Conservation (phyloP, 306 rosid species). For the Sindora glabra region DNA sequence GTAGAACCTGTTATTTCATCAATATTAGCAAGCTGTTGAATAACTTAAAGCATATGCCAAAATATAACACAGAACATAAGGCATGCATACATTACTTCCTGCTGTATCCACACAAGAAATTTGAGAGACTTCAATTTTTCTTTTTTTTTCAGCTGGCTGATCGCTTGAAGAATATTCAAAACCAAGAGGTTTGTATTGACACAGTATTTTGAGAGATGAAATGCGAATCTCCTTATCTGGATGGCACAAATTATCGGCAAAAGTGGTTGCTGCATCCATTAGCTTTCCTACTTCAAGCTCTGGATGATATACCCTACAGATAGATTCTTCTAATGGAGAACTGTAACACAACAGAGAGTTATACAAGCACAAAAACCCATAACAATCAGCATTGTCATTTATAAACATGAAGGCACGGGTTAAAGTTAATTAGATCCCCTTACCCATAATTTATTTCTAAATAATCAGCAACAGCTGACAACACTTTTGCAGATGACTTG, state of each 20-base stretch:
- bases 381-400: too few relatives aligned
- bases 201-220: conserved; percentile 68
- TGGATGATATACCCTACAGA: conserved; percentile 34
- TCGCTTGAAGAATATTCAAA: conserved; percentile 32
- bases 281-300: conserved; percentile 37
- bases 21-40: conserved; percentile 7
- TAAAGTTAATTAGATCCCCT: conserved; percentile 16
- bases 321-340: conserved; percentile 36
- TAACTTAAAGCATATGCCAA: conserved; percentile 5
- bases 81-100: conserved; percentile 47
- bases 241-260: conserved; percentile 63
- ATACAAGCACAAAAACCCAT: conserved; percentile 3
- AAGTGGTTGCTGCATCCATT: conserved; percentile 32
- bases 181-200: conserved; percentile 40
- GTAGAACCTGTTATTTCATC: conserved; percentile 56
- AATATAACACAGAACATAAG: conserved; percentile 1
- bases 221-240: conserved; percentile 56
- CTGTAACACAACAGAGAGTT: conserved; percentile 27
- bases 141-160: conserved; percentile 41
- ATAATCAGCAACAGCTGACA: conserved; percentile 73
- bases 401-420: too few relatives aligned
- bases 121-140: conserved; percentile 43
- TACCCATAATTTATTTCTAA: conserved; percentile 70
- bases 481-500: conserved; percentile 49
- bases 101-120: conserved; percentile 11